A percentile compares a stretch with the other conserved stretches of the same genome.
Conservation (phyloP, 345 rosid genomes). For the Physaria fendleri region DNA sequence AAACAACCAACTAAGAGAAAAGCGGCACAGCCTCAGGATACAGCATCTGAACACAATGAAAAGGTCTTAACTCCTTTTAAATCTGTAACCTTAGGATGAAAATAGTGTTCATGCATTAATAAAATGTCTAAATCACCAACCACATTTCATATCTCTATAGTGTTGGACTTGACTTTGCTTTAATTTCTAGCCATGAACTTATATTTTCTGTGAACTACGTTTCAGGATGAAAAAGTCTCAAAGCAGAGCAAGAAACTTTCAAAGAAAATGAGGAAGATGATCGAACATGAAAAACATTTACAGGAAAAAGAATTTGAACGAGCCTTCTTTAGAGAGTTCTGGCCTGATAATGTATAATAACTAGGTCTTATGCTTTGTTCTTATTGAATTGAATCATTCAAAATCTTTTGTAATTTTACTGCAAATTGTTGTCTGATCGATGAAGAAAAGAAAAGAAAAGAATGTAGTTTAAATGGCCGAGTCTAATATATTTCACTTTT, state of each 20-base stretch:
- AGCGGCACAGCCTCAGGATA: slow-evolving; percentile 17
- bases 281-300: slow-evolving; percentile 50
- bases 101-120: neutral
- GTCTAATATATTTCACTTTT: too few species aligned
- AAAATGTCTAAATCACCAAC: neutral
- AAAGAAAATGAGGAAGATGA: slow-evolving; percentile 65
- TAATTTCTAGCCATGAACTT: neutral
- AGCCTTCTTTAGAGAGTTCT: slow-evolving; percentile 76
- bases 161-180: neutral
- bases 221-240: slow-evolving; percentile 43
- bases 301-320: slow-evolving; percentile 73
- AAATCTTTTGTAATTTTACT: neutral
- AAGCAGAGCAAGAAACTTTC: slow-evolving; percentile 53
- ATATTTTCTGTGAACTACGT: neutral
- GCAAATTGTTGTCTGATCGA: neutral
- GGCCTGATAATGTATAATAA: slow-evolving; percentile 94
- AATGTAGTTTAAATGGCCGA: too few species aligned
- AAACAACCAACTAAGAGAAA: slow-evolving; percentile 39
- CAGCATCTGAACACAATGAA: slow-evolving; percentile 23
- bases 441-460: too few species aligned
- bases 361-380: neutral
- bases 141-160: neutral
- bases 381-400: neutral
- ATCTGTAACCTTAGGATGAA: neutral
- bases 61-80: slow-evolving; percentile 8